Conservation (phyloP, 306 rosid species). For the Ochetophila trinervis region DNA sequence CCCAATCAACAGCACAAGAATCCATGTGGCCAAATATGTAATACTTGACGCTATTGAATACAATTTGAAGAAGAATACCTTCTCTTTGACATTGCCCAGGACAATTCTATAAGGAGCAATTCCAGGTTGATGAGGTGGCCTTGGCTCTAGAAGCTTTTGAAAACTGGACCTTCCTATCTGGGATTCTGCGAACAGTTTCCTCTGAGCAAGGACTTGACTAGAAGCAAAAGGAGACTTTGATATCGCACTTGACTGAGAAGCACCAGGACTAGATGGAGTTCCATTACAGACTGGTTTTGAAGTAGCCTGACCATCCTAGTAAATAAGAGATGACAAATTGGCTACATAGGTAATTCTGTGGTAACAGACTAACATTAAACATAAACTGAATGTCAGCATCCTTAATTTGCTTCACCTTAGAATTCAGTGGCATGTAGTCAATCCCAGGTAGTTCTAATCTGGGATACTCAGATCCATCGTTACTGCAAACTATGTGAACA, state of each 20-base stretch:
- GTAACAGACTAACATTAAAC: not conserved
- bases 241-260: slow-evolving; percentile 29
- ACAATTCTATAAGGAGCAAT: slow-evolving; percentile 87
- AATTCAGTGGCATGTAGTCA: slow-evolving; percentile 42
- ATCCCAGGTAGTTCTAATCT: slow-evolving; percentile 56
- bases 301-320: slow-evolving; percentile 44
- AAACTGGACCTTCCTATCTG: slow-evolving; percentile 77
- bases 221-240: slow-evolving; percentile 46
- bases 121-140: slow-evolving; percentile 60
- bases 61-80: slow-evolving; percentile 45
- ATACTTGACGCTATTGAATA: slow-evolving; percentile 18
- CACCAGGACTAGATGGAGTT: slow-evolving; percentile 30
- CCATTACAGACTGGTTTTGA: slow-evolving; percentile 38
- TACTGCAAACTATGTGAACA: slow-evolving; percentile 51
- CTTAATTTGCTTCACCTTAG: slow-evolving; percentile 48
- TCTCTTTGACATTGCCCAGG: slow-evolving; percentile 72
- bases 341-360: not conserved
- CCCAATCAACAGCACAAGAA: no score
- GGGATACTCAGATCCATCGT: slow-evolving; percentile 69
- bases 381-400: slow-evolving; percentile 13
- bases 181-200: slow-evolving; percentile 57
- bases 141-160: slow-evolving; percentile 88
- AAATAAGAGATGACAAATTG: slow-evolving; percentile 13
- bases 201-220: slow-evolving; percentile 49
- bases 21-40: slow-evolving; percentile 8